Base-by-base conservation (phyloP, 345 rosid species). In the Firmiana major region DNA sequence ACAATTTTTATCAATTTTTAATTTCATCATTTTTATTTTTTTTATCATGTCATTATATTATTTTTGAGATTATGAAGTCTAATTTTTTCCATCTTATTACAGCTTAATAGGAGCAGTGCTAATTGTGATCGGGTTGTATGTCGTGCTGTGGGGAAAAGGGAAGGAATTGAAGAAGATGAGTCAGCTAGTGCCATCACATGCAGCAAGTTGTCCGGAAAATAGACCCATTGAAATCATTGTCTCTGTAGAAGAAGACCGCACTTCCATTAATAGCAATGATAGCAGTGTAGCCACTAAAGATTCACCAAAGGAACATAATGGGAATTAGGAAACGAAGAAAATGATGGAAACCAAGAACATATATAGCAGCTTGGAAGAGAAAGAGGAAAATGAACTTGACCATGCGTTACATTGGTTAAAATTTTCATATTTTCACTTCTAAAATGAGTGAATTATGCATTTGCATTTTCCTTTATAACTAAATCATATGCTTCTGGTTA, bases 91-190 rank as follows among this genome's bases (percentile, higher is more conserved):
- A n/a, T 43, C 45, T 51, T 73, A 63, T 74, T 77, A 34, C 83
- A 91, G 94, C 80, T 21, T 86, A 58, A 71, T 87, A 5, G 94
- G 94, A 75, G 84, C 82, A 58, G 75, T 75, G 0, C 57, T 90
- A 53, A 86, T 90, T 57, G 84, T 88, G 63, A 55, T 78, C 5
- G 92, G 90, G 38, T 49, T 87, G 15, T 89, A 88, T 58, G 62
- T 73, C 26, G 92, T 86, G 72, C 77, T 87, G 24, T 90, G 94
- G 94, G 91, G 90, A 24, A 84, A 89, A 78, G 34, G 66, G 75
- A 80, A 77, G 68, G 94, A 89, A 84, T 73, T 63, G 46, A 84
- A 80, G 80, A 70, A 68, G 75, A 75, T 31, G 48, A 53, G n/a
- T 10, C 46, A 53, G 12, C 19, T 34, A n/a, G 69, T 59, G 17